phyloP scores from a whole-genome alignment of 2,329 filamentous ascomycete species.

The Pseudogymnoascus sp. region DNA sequence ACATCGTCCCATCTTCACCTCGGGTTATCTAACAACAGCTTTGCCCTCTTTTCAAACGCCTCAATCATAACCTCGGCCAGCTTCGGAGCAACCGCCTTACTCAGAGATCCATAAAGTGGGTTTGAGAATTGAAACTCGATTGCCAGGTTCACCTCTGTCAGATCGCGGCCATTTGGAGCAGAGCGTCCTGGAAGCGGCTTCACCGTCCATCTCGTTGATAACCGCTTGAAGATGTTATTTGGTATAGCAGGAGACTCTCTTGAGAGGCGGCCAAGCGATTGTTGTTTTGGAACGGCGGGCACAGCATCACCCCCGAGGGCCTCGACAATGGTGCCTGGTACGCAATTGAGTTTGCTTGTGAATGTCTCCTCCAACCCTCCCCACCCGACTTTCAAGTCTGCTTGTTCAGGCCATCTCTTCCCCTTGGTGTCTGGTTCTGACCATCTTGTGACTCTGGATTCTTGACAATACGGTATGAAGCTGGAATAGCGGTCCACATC shows the following conservation, averaged over 20 bases:
- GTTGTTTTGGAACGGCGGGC: constrained; percentile 23
- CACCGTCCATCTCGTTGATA: constrained; percentile 64
- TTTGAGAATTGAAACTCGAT: constrained; percentile 82
- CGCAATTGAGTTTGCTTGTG: constrained; percentile 69
- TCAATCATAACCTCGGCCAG: constrained; percentile 84
- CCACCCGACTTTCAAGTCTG: constrained; percentile 78
- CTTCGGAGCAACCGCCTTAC: constrained; percentile 72
- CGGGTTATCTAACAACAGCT: constrained; percentile 42
- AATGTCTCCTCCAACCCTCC: constrained; percentile 78
- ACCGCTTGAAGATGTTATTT: constrained; percentile 54
- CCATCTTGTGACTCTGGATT: constrained; percentile 69
- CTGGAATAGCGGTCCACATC: constrained; percentile 75
- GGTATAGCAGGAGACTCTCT: constrained; percentile 32
- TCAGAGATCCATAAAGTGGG: constrained; percentile 78
- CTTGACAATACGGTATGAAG: constrained; percentile 89
- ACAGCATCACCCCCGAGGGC: constrained; percentile 58
- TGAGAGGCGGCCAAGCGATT: constrained; percentile 34
- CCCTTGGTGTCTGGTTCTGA: constrained; percentile 44
- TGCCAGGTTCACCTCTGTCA: constrained; percentile 66
- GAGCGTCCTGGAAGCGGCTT: constrained; percentile 36
- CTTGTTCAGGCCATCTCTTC: constrained; percentile 60
- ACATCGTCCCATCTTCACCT: neutral
- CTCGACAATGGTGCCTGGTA: constrained; percentile 65
- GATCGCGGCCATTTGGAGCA: constrained; percentile 32
- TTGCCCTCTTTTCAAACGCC: constrained; percentile 80